Conservation (phyloP, 169 alveolate genomes). For the Eimeria falciformis region DNA sequence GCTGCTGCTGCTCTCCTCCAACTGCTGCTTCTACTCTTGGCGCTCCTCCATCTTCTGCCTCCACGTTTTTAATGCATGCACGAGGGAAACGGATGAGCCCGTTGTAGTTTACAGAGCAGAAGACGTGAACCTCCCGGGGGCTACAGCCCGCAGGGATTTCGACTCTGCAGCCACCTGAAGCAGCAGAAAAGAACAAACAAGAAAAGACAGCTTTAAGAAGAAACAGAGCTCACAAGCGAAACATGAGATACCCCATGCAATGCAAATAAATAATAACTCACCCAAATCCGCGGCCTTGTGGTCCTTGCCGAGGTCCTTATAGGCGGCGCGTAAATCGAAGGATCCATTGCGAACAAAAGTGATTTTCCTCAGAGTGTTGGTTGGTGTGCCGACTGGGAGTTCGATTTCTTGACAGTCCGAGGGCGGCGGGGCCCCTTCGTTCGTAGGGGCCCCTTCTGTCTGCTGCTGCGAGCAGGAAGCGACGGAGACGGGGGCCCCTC, state of each 20-base stretch:
- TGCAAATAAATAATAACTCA: background rate
- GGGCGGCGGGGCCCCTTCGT: background rate
- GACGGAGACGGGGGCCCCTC: constrained; percentile 33
- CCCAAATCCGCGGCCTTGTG: constrained; percentile 31
- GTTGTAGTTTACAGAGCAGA: constrained; percentile 77
- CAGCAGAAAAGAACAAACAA: background rate
- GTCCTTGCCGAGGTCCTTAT: constrained; percentile 2
- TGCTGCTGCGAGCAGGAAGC: constrained; percentile 7
- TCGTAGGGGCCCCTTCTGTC: background rate
- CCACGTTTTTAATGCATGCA: constrained; percentile 69
- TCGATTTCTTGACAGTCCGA: background rate
- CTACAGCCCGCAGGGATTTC: constrained; percentile 67
- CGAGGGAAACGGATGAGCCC: constrained; percentile 80
- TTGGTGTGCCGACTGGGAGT: constrained; percentile 51
- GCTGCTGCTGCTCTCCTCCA: constrained; percentile 39
- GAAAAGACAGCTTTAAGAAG: no score
- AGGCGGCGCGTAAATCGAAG: constrained; percentile 60
- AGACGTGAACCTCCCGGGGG: constrained; percentile 80
- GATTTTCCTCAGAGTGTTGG: constrained; percentile 55
- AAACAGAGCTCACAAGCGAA: no score
- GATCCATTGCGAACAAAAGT: constrained; percentile 64
- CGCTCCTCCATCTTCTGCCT: constrained; percentile 70
- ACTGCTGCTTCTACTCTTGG: background rate
- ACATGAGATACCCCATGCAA: no score
- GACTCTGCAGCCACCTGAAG: constrained; percentile 59